Base-by-base conservation (phyloP, 345 rosid genomes). In the Salix viminalis region DNA sequence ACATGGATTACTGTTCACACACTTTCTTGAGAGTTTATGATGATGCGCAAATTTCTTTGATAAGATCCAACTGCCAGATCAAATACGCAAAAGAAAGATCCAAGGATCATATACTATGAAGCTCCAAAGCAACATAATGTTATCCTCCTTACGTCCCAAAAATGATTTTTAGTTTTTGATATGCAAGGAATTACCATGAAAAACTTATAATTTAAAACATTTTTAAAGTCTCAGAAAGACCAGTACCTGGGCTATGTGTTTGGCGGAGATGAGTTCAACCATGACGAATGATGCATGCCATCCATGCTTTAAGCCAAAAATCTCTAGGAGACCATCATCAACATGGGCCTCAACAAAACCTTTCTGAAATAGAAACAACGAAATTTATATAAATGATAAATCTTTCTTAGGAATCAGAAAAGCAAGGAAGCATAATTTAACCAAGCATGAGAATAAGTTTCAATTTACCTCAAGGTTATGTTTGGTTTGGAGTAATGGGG, bases 271-370 rank as follows among this genome's bases (percentile, higher is more conserved):
- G 82, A 96, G 98, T 76, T 96, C 99, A 71, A 96, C 97, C 99
- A 96, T 94, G 32, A 96, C 98, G 61, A 96, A 92, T 4, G 98
- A 96, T 65, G 99, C 98, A 87, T 96, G 99, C 98, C 99, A 96
- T 74, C 91, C 98, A 84, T 96, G 99, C 86, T 96, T 96, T 76
- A 94, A 81, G 46, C 99, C 98, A 79, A 93, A 96, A 70, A 96
- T 94, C 84, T 96, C 98, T 44, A 96, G 86, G 36, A 96, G 88
- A 66, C 99, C 98, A 82, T 96, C 99, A 82, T 91, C 97, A 21
- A 88, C 92, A 78, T 90, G 95, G 30, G 99, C 98, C 86, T 92
- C 92, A 34, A 96, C 97, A 83, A 96, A 96, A 34, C 98, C 98
- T 80, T 83, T 92, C 99, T 94, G 87, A 77, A 70, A 80, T 77